phyloP scores from a whole-genome alignment of 2,329 filamentous ascomycete species.

The Paracamarosporium sp. region DNA sequence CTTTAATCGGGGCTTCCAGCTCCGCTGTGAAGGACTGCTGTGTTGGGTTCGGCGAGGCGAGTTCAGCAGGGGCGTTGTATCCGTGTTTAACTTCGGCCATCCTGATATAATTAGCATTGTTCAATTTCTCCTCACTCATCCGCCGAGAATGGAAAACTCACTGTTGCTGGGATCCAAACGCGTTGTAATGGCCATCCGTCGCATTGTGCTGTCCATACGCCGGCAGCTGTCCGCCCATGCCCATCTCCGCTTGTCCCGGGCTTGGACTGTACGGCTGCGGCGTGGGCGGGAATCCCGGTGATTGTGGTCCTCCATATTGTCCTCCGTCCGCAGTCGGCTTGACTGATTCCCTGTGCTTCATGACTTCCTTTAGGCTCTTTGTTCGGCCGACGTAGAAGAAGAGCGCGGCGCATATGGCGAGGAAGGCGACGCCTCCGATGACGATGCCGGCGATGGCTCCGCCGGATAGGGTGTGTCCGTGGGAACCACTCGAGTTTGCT shows the following conservation, averaged over 20 bases:
- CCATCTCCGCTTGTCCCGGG: constrained; percentile 20
- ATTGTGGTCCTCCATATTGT: background rate
- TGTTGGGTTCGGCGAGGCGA: constrained; percentile 29
- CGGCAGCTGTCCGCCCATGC: constrained; percentile 14
- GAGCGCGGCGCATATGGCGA: constrained; percentile 65
- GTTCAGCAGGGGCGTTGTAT: constrained; percentile 20
- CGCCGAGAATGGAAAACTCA: constrained; percentile 21
- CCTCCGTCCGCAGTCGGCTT: constrained; percentile 5
- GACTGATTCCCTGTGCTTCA: constrained; percentile 22
- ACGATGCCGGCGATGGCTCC: constrained; percentile 62
- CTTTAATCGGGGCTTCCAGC: constrained; percentile 26
- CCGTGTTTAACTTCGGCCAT: constrained; percentile 30
- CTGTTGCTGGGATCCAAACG: constrained; percentile 31
- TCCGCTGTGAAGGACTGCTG: constrained; percentile 32
- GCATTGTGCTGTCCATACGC: constrained; percentile 33
- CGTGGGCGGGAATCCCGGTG: constrained; percentile 5
- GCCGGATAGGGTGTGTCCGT: constrained; percentile 34
- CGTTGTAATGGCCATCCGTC: constrained; percentile 28
- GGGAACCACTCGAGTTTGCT: constrained; percentile 7
- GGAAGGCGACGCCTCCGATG: constrained; percentile 66
- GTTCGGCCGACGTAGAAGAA: constrained; percentile 69
- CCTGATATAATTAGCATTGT: no score
- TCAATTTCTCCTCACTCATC: background rate
- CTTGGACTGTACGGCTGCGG: constrained; percentile 10
- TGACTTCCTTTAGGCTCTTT: constrained; percentile 37